Base-by-base conservation (phyloP, 345 rosid genomes). In the Draba incana region DNA sequence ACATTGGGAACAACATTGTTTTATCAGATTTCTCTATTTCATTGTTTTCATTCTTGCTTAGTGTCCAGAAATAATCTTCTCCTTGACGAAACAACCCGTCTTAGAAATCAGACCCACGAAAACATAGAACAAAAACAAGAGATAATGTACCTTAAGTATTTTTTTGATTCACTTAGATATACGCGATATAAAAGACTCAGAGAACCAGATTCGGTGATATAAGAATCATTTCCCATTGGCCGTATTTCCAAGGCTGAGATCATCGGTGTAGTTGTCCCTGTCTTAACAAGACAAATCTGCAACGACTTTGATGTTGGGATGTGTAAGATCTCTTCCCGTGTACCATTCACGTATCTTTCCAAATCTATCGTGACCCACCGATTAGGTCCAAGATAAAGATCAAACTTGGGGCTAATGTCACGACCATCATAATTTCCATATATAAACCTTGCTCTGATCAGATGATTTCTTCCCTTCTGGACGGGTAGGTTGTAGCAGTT, bases 401-500 rank as follows among this genome's bases (percentile, higher is more conserved):
- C 84, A 3, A 83, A 83, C 6, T 7, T 7, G 0, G 81, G 83
- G 0, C 5, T 0, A 23, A 30, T 51, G 9, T 57, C 43, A 27
- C 1, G 38, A 8, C 31, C 72, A 48, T 81, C 87, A 28, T 83
- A 83, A 12, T 81, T 79, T 61, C 84, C 87, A 35, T 79, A 79
- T 16, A 28, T 2, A 57, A 81, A 79, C 7, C 0, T 1, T 3
- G 69, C 81, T 13, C 70, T 57, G 20, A 81, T 66, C 33, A 77
- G 3, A 62, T 83, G 70, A 3, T 47, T 53, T 1, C 79, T 39
- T 1, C 81, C 84, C 46, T 46, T 47, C 9, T 12, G 23, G 2
- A 78, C 77, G 15, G 6, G 50, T 10, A 83, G 37, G 0, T 13
- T 76, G 75, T 83, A 83, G 25, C 83, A 78, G 46, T 81, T 80